Conservation (phyloP, 176 grass and related monocot species). For the Eremochloa ophiuroides region DNA sequence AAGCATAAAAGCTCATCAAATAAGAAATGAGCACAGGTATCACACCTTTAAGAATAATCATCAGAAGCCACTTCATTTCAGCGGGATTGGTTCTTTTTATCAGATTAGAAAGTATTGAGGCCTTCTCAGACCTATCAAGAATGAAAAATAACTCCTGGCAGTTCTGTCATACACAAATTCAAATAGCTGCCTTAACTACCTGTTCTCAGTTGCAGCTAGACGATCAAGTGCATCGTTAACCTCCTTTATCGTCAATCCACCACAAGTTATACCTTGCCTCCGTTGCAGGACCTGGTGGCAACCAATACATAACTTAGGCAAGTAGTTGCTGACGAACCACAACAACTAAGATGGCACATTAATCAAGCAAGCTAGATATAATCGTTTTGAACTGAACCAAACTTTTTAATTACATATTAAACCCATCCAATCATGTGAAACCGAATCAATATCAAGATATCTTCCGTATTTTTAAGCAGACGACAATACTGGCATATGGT, state of each 20-base stretch:
- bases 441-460: neutral
- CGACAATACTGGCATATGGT: neutral
- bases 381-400: neutral
- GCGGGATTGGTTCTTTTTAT: slow-evolving; percentile 92
- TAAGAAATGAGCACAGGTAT: neutral
- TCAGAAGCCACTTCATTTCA: slow-evolving; percentile 99
- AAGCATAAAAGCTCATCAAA: slow-evolving; percentile 15
- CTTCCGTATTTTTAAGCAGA: neutral
- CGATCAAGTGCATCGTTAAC: slow-evolving; percentile 82
- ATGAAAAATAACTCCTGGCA: slow-evolving; percentile 9
- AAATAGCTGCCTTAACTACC: slow-evolving; percentile 46
- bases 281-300: slow-evolving; percentile 70
- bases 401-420: neutral
- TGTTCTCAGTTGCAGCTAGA: slow-evolving; percentile 70
- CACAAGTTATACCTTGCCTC: slow-evolving; percentile 76
- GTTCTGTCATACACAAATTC: slow-evolving; percentile 9
- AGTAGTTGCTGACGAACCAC: neutral
- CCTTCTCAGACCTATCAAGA: slow-evolving; percentile 69
- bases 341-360: neutral
- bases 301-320: neutral
- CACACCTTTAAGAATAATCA: slow-evolving; percentile 95
- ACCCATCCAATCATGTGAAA: neutral
- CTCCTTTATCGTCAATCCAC: slow-evolving; percentile 84
- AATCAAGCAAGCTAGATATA: slow-evolving; percentile 7
- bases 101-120: slow-evolving; percentile 61